Evolutionary conservation across 2,329 filamentous ascomycete genomes (phyloP).

Genomic region (Nakataea oryzae): DNA sequence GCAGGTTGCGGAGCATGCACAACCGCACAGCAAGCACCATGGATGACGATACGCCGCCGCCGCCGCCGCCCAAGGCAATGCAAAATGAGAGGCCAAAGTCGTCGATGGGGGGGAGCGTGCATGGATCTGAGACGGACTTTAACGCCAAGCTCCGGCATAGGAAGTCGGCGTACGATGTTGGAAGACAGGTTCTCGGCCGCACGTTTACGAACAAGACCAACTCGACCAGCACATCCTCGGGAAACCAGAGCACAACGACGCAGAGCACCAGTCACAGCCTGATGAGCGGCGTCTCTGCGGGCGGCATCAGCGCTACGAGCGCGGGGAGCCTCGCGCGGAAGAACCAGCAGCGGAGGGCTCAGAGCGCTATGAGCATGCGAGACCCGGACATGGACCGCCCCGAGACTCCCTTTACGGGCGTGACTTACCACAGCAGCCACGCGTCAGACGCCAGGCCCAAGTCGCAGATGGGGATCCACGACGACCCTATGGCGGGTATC

Average conservation of each 20-base stretch:
- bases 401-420: slow-evolving; percentile 59
- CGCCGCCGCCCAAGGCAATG: slow-evolving; percentile 42
- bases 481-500: slow-evolving; percentile 32
- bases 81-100: slow-evolving; percentile 30
- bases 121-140: slow-evolving; percentile 18
- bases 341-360: slow-evolving; percentile 44
- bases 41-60: slow-evolving; percentile 34
- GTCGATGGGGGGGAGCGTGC: slow-evolving; percentile 34
- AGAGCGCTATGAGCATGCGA: slow-evolving; percentile 54
- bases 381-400: slow-evolving; percentile 46
- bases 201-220: slow-evolving; percentile 85
- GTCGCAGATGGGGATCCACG: slow-evolving; percentile 55
- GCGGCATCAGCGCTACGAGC: slow-evolving; percentile 87
- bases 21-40: slow-evolving; percentile 40
- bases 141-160: slow-evolving; percentile 45
- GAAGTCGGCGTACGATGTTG: slow-evolving; percentile 72
- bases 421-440: slow-evolving; percentile 89
- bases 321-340: slow-evolving; percentile 85
- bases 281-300: slow-evolving; percentile 88
- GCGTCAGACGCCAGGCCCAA: slow-evolving; percentile 51
- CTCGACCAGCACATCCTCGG: slow-evolving; percentile 66
- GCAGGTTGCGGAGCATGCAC: slow-evolving; percentile 62
- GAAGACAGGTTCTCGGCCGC: slow-evolving; percentile 57
- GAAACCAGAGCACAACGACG: slow-evolving; percentile 57
- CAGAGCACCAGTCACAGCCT: slow-evolving; percentile 73